Base-by-base conservation (phyloP, 2,329 filamentous ascomycete species). In the Paraconiothyrium brasiliense region DNA sequence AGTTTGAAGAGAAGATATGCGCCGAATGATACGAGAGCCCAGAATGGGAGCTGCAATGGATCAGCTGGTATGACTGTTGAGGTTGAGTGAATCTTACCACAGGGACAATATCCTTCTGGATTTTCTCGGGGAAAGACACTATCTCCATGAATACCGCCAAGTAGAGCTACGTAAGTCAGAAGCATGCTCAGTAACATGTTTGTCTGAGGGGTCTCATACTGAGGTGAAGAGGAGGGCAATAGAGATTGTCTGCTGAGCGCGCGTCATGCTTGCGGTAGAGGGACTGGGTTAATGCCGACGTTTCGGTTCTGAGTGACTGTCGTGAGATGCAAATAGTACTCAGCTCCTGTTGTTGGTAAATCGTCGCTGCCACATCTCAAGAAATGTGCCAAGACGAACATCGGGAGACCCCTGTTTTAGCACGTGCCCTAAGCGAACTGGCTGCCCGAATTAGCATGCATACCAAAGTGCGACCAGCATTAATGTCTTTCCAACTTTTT, bases 1-100 rank as follows among this genome's bases (percentile, higher is more conserved):
- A 99, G 90, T 72, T 93, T 92, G 83, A 91, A 93, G 67, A 99
- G 90, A 22, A 99, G 90, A 81, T 93, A 94, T 65, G 94, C 91
- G 80, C 94, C 95, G 76, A 98, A 94, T 24, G 92, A 89, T 68
- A 99, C 92, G 71, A 98, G 85, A 50, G 88, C 89, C 92, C 94
- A 99, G 84, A 97, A 92, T 59, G 95, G 95, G 51, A 98, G 87
- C 94, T 97, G 55, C 8, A 11, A 27, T 24, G 32, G 49, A 49
- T 63, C 6, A 54, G 44, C 41, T n/a, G 4, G 16, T 7, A 11
- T 14, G 51, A 14, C 9, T 16, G 30, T 24, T 32, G n/a, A 0
- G 4, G 10, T 50, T 30, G n/a, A 6, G 32, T n/a, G 10, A 27
- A 85, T 64, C 92, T 69, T 88, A 97, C 94, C 66, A 97, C 88